Conservation (phyloP, 2,329 filamentous ascomycete genomes). For the Hypoxylon sp. region DNA sequence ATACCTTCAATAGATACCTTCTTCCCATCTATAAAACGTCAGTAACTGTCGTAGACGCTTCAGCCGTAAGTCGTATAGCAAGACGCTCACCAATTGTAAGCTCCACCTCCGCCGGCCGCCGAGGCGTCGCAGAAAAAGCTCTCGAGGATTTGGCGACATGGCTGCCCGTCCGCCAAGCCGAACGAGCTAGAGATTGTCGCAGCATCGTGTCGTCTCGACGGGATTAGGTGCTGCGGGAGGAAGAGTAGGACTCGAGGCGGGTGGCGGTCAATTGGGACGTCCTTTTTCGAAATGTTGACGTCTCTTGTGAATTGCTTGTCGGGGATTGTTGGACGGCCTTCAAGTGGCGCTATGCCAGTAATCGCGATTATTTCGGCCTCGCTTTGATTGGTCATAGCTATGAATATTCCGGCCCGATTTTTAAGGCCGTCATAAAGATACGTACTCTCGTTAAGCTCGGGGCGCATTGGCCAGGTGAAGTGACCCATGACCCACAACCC, state of each 20-base stretch:
- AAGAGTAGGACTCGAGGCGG: slow-evolving; percentile 38
- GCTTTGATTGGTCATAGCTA: slow-evolving; percentile 43
- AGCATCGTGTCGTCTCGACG: slow-evolving; percentile 76
- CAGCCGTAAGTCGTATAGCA: slow-evolving; percentile 35
- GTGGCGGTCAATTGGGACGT: slow-evolving; percentile 46
- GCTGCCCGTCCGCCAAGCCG: slow-evolving; percentile 74
- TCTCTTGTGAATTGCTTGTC: slow-evolving; percentile 37
- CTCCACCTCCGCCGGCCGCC: slow-evolving; percentile 91
- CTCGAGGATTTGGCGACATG: slow-evolving; percentile 73
- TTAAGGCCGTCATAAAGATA: slow-evolving; percentile 21
- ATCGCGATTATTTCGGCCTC: slow-evolving; percentile 49
- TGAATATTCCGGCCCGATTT: slow-evolving; percentile 27
- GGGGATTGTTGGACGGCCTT: slow-evolving; percentile 33
- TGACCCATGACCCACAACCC: background rate
- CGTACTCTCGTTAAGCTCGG: slow-evolving; percentile 15
- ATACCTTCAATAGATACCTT: slow-evolving; percentile 98
- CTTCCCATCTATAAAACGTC: slow-evolving; percentile 80
- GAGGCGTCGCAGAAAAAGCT: slow-evolving; percentile 84
- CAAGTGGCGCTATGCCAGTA: slow-evolving; percentile 45
- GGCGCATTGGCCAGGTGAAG: slow-evolving; percentile 10
- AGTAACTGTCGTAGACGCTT: slow-evolving; percentile 36
- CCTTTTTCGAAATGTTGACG: slow-evolving; percentile 46
- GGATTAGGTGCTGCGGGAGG: slow-evolving; percentile 58
- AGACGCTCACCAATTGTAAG: slow-evolving; percentile 85
- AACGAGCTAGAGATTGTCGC: slow-evolving; percentile 76